Base-by-base conservation (phyloP, 108 stramenopile genomes). In the Ochromonas danica region DNA sequence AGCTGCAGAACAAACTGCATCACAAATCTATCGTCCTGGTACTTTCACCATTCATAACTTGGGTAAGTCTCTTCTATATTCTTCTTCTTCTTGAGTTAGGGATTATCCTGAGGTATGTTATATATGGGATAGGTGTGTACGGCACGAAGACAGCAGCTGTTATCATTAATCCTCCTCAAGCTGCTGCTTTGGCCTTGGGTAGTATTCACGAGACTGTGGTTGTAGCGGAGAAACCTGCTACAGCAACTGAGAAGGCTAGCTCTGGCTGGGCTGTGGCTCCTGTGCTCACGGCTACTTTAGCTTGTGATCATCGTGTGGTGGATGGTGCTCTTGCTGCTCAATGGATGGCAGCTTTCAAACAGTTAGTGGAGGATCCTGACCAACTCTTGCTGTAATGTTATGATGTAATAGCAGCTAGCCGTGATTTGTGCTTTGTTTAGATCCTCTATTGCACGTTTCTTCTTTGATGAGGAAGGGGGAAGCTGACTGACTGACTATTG, bases 321-420 rank as follows among this genome's bases (percentile, higher is more conserved):
- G 98, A 99, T 82, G 98, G 97, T 39, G 96, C 98, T 10, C 96
- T 98, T 1, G 96, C 95, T 40, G 95, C 96, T 38, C 87, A 94
- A 80, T 99, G 95, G 94, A 78, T 98, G 81, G 83, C 86, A 0
- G 95, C 96, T 61, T 97, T 99, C 85, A 92, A 92, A 85, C 87
- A 85, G 35, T 88, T 92, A 83, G 90, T 97, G 38, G 93, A 93
- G 86, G 88, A 95, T 81, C 98, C 98, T 82, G 78, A 35, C 17
- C 6, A 45, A 6, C 36, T 75, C 40, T 33, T 75, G 40, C 6
- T 75, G 28, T 75, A 75, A 75, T n/a, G n/a, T n/a, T n/a, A n/a
- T n/a, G n/a, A n/a, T n/a, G n/a, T n/a, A n/a, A n/a, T n/a, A n/a
- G n/a, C n/a, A n/a, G n/a, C n/a, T n/a, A n/a, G n/a, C n/a, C n/a